These are phyloP conservation scores for Xenosphaeropsis pyriputrescens DNA, from an alignment of 2,329 filamentous ascomycete species.

Conservation along the genomic window DNA sequence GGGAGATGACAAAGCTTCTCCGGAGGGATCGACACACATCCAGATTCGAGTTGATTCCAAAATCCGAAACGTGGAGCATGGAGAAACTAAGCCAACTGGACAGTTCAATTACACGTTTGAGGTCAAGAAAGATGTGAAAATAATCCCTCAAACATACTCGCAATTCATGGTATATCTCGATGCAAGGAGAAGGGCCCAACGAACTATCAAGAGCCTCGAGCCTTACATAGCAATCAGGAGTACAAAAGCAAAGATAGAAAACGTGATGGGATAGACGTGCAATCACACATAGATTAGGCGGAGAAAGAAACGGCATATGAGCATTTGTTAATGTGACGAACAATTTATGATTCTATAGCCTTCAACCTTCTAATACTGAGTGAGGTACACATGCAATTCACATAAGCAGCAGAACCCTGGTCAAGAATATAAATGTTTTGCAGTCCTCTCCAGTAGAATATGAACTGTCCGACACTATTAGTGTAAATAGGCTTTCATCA, in stretches of 20 bases:
- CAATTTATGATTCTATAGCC: too few species aligned
- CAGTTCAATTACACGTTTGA: conserved; percentile 62
- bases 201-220: conserved; percentile 1
- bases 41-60: conserved; percentile 56
- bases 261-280: not conserved
- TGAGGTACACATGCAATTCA: too few species aligned
- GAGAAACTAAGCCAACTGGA: conserved; percentile 49
- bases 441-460: too few species aligned
- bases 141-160: conserved; percentile 37
- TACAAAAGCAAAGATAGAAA: not conserved
- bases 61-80: conserved; percentile 55
- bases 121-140: conserved; percentile 47
- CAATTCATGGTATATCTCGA: conserved; percentile 23
- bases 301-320: too few species aligned
- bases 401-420: too few species aligned
- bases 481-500: too few species aligned
- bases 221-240: not conserved
- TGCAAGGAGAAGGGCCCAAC: conserved; percentile 18
- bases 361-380: too few species aligned
- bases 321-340: too few species aligned
- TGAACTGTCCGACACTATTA: too few species aligned
- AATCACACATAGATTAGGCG: too few species aligned
- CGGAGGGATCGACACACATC: conserved; percentile 38
- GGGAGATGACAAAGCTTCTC: conserved; percentile 15
- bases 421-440: too few species aligned